Evolutionary conservation across 208 protist species (phyloP).

Genomic region (Leptomonas pyrrhocoris): DNA sequence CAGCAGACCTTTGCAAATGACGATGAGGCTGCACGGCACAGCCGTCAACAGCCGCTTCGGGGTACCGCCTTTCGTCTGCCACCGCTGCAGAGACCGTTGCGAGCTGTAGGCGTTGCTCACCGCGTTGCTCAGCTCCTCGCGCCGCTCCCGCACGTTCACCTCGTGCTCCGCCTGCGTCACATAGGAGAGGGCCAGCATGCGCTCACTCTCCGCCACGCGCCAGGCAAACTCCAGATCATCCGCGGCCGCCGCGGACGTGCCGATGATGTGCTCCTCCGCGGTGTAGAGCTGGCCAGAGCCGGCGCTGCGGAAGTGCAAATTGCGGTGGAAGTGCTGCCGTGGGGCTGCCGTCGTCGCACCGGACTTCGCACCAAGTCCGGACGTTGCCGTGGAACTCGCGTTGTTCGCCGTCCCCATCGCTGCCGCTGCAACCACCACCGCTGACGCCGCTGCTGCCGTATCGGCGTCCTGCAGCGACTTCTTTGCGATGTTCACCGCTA

Average conservation of each 20-base stretch:
- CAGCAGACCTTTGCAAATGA: conserved; percentile 72
- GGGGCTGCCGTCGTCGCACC: not conserved
- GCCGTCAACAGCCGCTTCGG: conserved; percentile 76
- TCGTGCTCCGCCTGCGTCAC: conserved; percentile 86
- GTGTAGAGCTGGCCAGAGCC: conserved; percentile 58
- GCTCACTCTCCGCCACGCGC: conserved; percentile 80
- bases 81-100: conserved; percentile 80
- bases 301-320: conserved; percentile 57
- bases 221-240: conserved; percentile 62
- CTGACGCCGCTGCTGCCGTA: conserved; percentile 15
- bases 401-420: no score
- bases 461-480: conserved; percentile 34
- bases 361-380: conserved; percentile 4
- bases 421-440: not conserved
- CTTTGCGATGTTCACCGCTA: conserved; percentile 66
- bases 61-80: conserved; percentile 63
- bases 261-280: conserved; percentile 53
- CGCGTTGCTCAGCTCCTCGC: conserved; percentile 81
- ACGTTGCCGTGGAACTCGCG: no score
- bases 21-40: conserved; percentile 73
- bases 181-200: conserved; percentile 82
- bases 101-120: conserved; percentile 87
- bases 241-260: conserved; percentile 25
- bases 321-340: conserved; percentile 32
- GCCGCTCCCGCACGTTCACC: conserved; percentile 79